Base-by-base conservation (phyloP, 768 basidiomycete species). In the Galerina sulciceps region DNA sequence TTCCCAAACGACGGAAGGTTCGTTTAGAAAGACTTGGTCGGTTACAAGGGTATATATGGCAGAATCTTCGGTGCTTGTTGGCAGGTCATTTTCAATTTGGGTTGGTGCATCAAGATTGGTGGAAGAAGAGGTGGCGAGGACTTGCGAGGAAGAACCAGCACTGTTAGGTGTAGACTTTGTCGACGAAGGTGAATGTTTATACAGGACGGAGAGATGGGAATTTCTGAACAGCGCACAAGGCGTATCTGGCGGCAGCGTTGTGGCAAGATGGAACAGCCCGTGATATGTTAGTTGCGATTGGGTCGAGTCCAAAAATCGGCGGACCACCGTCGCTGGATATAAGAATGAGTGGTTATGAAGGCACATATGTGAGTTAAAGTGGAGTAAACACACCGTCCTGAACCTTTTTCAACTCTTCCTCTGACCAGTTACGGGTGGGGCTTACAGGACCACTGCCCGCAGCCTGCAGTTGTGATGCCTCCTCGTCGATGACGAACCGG, bases 151-250 rank as follows among this genome's bases (percentile, higher is more conserved):
- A 13, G 65, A 62, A 15, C 63, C 59, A 2, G 49, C 55, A 8
- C 53, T 48, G 14, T 20, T 45, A 3, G 47, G 36, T 2, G 52
- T 11, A 9, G 48, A 44, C 41, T 43, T 55, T 5, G 55, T 6
- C 6, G 55, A 51, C 1, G 66, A 60, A 22, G 69, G 66, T 26
- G 63, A 64, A 51, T 80, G 69, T 58, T 89, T 92, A 78, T 94
- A 91, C 1, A 97, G 78, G 9, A 96, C 94, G 0, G 90, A 89
- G 13, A 97, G 85, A 69, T 96, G 95, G 0, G 93, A 94, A 72
- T 86, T 93, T 52, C 95, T 86, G 80, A 95, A 96, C 60, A 96
- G 84, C 0, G 94, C 94, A n/a, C 90, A 88, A n/a, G 82, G 79
- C 0, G 77, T 67, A 43, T 79, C 76, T 0, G 81, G 72, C 11